Percentiles rank a stretch among this genome's conserved stretches.
Conservation (phyloP, 768 basidiomycete genomes). For the Pisolithus microcarpus region DNA sequence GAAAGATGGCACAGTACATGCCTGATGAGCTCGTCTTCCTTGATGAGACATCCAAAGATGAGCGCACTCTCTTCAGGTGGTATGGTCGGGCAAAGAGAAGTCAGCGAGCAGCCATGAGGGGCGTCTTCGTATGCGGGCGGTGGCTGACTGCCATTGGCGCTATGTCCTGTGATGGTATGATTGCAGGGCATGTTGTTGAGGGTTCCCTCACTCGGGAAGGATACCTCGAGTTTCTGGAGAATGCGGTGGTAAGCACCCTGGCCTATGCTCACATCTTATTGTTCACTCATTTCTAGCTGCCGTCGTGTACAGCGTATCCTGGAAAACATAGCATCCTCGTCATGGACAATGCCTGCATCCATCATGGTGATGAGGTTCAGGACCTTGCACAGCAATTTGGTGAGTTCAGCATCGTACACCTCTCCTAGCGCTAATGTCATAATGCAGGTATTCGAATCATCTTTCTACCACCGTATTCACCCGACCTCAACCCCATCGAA, state of each 20-base stretch:
- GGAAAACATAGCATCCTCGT: constrained; percentile 12
- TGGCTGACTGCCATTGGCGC: no score
- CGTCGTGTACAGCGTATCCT: constrained; percentile 13
- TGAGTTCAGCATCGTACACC: neutral
- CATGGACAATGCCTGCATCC: constrained; percentile 15
- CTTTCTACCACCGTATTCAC: constrained; percentile 31
- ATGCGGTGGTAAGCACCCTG: constrained; percentile 18
- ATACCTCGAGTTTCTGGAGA: constrained; percentile 22
- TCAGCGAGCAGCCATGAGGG: no score
- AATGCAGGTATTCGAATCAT: constrained; percentile 20
- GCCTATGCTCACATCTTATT: no score
- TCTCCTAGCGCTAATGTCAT: neutral
- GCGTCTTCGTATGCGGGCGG: no score
- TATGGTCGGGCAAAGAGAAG: no score
- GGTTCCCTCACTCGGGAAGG: constrained; percentile 23
- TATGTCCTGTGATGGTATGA: neutral
- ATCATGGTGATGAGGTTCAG: constrained; percentile 16
- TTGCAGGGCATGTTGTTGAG: constrained; percentile 21
- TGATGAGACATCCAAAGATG: no score
- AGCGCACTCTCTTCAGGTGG: no score
- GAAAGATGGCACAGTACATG: no score
- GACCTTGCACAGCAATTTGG: no score
- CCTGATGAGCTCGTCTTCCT: no score
- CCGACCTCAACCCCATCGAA: no score
- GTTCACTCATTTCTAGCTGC: neutral